phyloP scores from a whole-genome alignment of 2,329 filamentous ascomycete species.

The Immersiporthe knoxdaviesiana region DNA sequence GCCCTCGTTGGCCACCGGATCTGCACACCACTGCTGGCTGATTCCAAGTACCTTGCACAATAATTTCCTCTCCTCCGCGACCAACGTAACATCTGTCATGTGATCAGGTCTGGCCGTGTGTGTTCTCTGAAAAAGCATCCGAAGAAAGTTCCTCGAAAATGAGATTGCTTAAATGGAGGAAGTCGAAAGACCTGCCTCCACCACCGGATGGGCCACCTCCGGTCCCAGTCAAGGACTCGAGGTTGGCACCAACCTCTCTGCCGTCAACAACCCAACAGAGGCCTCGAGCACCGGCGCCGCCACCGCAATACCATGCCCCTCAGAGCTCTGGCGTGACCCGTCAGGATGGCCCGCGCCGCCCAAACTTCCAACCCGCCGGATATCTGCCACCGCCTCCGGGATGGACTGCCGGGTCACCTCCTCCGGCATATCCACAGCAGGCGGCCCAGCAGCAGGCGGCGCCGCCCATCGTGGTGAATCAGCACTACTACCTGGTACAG shows the following conservation, averaged over 20 bases:
- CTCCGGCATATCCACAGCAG: constrained; percentile 35
- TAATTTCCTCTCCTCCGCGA: not conserved
- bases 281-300: not conserved
- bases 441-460: constrained; percentile 37
- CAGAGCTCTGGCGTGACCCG: constrained; percentile 19
- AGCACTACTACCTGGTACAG: constrained; percentile 52
- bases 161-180: constrained; percentile 27
- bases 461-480: constrained; percentile 54
- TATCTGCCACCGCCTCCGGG: constrained; percentile 35
- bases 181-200: constrained; percentile 22
- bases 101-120: not conserved
- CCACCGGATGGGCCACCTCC: constrained; percentile 14
- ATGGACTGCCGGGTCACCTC: constrained; percentile 30
- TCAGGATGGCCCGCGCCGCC: constrained; percentile 15
- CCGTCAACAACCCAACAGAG: not conserved
- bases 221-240: constrained; percentile 10
- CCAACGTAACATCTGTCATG: not conserved
- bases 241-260: not conserved
- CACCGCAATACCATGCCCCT: constrained; percentile 22
- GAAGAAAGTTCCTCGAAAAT: constrained; percentile 14
- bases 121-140: not conserved
- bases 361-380: constrained; percentile 34
- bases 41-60: not conserved
- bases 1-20: constrained; percentile 7
- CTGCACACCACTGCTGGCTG: not conserved